Conservation (phyloP, 257 asterid genomes). For the Anisodus acutangulus region DNA sequence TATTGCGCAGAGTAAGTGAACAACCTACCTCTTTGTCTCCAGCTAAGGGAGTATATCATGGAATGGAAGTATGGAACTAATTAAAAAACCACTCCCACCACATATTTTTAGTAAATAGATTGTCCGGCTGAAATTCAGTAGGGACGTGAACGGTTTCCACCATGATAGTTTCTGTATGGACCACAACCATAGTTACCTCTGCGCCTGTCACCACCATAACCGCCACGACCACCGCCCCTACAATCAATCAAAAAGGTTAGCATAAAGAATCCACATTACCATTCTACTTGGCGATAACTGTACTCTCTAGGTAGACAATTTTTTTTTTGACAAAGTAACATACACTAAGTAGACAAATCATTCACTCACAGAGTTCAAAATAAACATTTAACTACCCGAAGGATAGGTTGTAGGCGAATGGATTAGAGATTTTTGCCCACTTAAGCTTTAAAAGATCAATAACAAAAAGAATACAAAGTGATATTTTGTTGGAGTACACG, state of each 20-base stretch:
- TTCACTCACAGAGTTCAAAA: background rate
- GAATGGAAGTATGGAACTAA: constrained; percentile 59
- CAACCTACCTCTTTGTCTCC: constrained; percentile 89
- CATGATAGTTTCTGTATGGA: constrained; percentile 81
- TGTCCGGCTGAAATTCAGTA: constrained; percentile 55
- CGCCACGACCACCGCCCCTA: constrained; percentile 93
- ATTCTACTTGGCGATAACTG: background rate
- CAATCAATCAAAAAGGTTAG: background rate
- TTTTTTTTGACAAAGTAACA: too few species aligned
- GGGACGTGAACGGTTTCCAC: constrained; percentile 95
- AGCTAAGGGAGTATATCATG: constrained; percentile 60
- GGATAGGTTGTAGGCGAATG: background rate
- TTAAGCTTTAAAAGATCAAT: background rate
- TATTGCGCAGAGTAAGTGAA: constrained; percentile 51
- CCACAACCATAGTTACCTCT: constrained; percentile 85
- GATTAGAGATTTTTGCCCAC: background rate
- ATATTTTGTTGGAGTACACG: background rate
- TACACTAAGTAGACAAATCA: background rate
- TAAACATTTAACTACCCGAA: background rate
- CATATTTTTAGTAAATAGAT: constrained; percentile 67
- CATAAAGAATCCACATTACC: background rate
- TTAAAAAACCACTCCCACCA: constrained; percentile 64
- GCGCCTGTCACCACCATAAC: constrained; percentile 61
- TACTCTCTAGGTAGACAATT: background rate
- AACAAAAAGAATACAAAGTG: background rate